Base-by-base conservation (phyloP, 495 filamentous ascomycete genomes). In the Eremomyces bilateralis region DNA sequence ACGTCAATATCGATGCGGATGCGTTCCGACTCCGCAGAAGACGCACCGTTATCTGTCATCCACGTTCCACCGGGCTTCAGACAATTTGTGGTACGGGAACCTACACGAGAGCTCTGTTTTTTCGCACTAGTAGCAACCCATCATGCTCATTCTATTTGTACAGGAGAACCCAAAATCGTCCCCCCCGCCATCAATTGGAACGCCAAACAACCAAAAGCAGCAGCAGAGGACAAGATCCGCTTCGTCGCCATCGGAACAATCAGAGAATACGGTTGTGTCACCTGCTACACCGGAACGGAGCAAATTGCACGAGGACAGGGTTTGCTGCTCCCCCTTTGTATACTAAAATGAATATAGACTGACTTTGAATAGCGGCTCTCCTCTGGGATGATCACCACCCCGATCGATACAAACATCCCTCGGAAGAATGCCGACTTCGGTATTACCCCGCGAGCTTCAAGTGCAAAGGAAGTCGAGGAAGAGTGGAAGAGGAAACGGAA, bases 401-500 rank as follows among this genome's bases (percentile, higher is more conserved):
- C 46, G 4, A 40, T 45, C 40, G 40, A 50, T 49, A 92, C 82
- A 15, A 61, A 72, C 35, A 57, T 88, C 15, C 59, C 69, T 20
- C 70, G 69, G 12, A 58, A 58, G 22, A 76, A 70, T 43, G 51
- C 68, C 15, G 77, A 90, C 18, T 11, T 27, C 29, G 62, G 66
- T 42, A 67, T 71, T 27, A 93, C 82, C 11, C 82, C 82, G 1
- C 67, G 76, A 38, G 82, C 82, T 8, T 80, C 90, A 46, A 85
- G 75, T 29, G 57, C 80, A 33, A 62, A 70, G 39, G 73, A 78
- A 30, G 56, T 67, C 28, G 74, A 84, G 33, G 71, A 73, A 15
- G 46, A 50, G 15, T 44, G 50, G 28, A 50, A 49, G 34, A 53
- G 57, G 18, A 55, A 53, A 33, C 67, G 69, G 43, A 38, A 38